Evolutionary conservation across 1,139 yeast species (phyloP), one percentile per base, ranked within the genome.

Genomic region (Pichia sp.): DNA sequence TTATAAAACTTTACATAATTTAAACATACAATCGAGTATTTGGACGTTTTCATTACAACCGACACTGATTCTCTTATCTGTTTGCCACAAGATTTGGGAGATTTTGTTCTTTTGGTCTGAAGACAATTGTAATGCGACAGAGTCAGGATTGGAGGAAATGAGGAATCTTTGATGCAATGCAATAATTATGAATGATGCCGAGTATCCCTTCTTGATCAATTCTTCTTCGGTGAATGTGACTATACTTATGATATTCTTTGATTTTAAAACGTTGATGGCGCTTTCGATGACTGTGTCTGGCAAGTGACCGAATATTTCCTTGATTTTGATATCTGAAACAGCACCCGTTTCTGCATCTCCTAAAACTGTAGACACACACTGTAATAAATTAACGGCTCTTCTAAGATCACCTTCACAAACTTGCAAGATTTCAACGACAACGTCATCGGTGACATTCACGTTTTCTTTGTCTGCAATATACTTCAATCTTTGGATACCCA

Each of bases 11-110:
- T 69, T 69, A 2, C 87, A 71, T 3, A 88, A 69, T 57, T 82
- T 78, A 45, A 84, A 67, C 47, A 83, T 68, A 56, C 90, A 72
- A 58, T 88, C 86, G 56, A 93, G 73, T 32, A 94, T 64, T 59
- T 89, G 96, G 33, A 94, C 70, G 52, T 86, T 91, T 63, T 94
- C 99, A 61, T 90, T 96, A 4, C 96, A 81, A 15, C 99, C 99
- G 60, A 83, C 89, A 46, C 83, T 77, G 51, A 94, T 70, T 50
- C 83, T 75, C 46, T 79, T 75, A 63, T 94, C 99, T 0, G 90
- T 76, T 40, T 83, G 85, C 54, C 91, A 88, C 34, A 94, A 67
- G 4, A 79, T 67, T 62, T 72, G 68, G 0, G 96, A 76, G 14
- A 89, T 77, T 39, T 69, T 60, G 59, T 81, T 87, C 63, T 93